Base-by-base conservation (phyloP, 2,329 filamentous ascomycete species). In the Botrytis cinerea region DNA sequence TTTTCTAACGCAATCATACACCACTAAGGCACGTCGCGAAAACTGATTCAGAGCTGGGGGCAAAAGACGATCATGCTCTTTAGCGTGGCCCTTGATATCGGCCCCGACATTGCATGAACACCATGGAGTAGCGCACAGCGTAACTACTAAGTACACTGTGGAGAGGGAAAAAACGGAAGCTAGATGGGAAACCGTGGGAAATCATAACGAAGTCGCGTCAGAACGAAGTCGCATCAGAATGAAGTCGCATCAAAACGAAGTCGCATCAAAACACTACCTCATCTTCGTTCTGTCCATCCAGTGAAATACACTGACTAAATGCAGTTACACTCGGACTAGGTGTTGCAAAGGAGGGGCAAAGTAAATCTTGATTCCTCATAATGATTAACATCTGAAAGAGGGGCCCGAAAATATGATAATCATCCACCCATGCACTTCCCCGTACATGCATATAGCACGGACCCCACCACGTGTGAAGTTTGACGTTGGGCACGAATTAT, bases 381-480 rank as follows among this genome's bases (percentile, higher is more conserved):
- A 38, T 40, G 12, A 61, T 61, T 40, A 40, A 9, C 59, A 61
- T 61, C 22, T 61, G 59, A 61, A 61, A 25, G 59, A 61, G 35
- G 59, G 59, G 59, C 59, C 22, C 12, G 35, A 59, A 40, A 61
- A 40, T 40, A 40, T 54, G 51, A 54, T 28, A 54, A 54, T 54
- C 51, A 61, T 61, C 59, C 59, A 40, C 59, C 59, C 59, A 61
- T 61, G 35, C 59, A n/a, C 22, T 38, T 40, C 35, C 59, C 59
- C 59, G 35, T 61, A 61, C 59, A 40, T 61, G 59, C 59, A 61
- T 61, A 61, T 61, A 61, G 59, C 59, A 61, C 59, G 59, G 59
- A n/a, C 59, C 59, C 7, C 40, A 61, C 59, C 35, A 61, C 59
- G 59, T 61, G 59, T 61, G 59, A 35, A 61, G n/a, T 61, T 61